Base-by-base conservation (phyloP, 2,329 filamentous ascomycete genomes). In the Trichoderma atroviride region DNA sequence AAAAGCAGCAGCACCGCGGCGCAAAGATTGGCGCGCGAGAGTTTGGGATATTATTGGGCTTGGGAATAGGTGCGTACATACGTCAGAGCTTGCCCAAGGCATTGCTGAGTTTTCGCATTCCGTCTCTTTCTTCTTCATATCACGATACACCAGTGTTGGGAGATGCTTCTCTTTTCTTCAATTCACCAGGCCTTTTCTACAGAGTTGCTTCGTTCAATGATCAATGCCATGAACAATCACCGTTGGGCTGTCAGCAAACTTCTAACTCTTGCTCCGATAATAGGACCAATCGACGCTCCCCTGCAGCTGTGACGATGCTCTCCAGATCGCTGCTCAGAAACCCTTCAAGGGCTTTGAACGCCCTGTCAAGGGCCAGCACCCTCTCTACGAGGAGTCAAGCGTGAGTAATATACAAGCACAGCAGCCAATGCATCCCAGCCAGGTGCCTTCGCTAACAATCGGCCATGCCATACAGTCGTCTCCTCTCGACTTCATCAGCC, bases 401-500 rank as follows among this genome's bases (percentile, higher is more conserved):
- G 74, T 74, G 62, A 43, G 72, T 71, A 11, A 22, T 33, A 27
- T 2, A 2, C 27, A 13, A 13, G n/a, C n/a, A 5, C 63, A 22
- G 4, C 14, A 11, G 16, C 3, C 52, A 43, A 66, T 29, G 60
- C 52, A n/a, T n/a, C 5, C 10, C 31, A 27, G 13, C 27, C 27
- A 33, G n/a, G 10, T n/a, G 4, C 50, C 40, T 9, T 16, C 29
- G 33, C 40, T 52, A 29, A 58, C 43, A 37, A 59, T 19, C 40
- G 52, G 16, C 7, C 40, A 19, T 50, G 4, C 53, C 22, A n/a
- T 50, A 16, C 53, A 87, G 85, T 69, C 86, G 86, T 66, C 78
- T 83, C 71, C 79, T 88, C 65, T 86, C 84, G 52, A 80, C 82
- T 56, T 86, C 87, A 22, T 75, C 84, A 35, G 78, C 83, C 74